phyloP scores from a whole-genome alignment of 495 filamentous ascomycete species.

The Talaromyces adpressus region DNA sequence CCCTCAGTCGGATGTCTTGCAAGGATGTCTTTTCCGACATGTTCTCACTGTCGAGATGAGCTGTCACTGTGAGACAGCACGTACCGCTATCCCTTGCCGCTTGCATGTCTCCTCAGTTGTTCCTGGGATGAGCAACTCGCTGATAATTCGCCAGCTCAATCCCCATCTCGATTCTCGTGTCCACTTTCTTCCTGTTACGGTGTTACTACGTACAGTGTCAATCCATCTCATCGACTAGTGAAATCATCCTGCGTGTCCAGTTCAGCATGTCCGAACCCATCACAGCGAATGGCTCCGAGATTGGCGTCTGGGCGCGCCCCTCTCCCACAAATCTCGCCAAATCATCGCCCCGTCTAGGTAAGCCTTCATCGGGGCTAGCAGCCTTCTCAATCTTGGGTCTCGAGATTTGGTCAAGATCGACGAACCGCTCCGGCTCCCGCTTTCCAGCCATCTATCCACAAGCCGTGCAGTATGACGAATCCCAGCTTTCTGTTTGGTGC shows the following conservation, averaged over 20 bases:
- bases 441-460: not conserved
- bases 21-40: too few relatives aligned
- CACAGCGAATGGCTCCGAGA: not conserved
- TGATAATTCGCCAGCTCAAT: not conserved
- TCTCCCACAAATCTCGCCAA: not conserved
- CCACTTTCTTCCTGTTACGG: not conserved
- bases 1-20: too few relatives aligned
- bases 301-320: not conserved
- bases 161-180: not conserved
- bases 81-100: too few relatives aligned
- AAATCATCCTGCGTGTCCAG: not conserved
- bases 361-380: not conserved
- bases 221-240: not conserved
- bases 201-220: not conserved
- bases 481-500: not conserved
- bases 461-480: not conserved
- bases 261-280: not conserved
- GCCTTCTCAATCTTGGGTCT: not conserved
- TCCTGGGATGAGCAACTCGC: too few relatives aligned
- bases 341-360: not conserved
- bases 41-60: too few relatives aligned
- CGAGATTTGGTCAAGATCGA: constrained; percentile 4
- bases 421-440: constrained; percentile 4
- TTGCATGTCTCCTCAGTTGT: too few relatives aligned
- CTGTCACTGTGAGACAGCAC: too few relatives aligned